Percentiles rank a stretch among this genome's conserved stretches.
phyloP scores from a whole-genome alignment of 73 alveolate species.

The Paramecium bursaria region DNA sequence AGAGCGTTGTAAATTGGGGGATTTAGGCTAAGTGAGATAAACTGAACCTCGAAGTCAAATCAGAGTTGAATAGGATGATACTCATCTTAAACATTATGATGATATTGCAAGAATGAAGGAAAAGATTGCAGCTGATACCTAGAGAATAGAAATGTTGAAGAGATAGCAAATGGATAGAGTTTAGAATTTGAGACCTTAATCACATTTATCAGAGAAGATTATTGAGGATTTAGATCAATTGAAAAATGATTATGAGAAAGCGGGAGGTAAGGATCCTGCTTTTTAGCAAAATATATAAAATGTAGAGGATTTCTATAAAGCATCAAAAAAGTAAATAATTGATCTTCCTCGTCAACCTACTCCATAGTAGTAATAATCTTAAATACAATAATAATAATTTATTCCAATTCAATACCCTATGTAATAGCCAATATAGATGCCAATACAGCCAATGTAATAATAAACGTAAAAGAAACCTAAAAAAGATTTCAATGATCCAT shows the following conservation, averaged over 20 bases:
- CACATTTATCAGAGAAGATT: slow-evolving; percentile 42
- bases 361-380: background rate
- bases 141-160: slow-evolving; percentile 32
- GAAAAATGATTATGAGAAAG: slow-evolving; percentile 56
- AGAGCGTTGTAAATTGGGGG: slow-evolving; percentile 58
- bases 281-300: slow-evolving; percentile 53
- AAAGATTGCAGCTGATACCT: slow-evolving; percentile 43
- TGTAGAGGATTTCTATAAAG: slow-evolving; percentile 61
- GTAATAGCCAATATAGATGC: background rate
- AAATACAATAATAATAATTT: slow-evolving; percentile 29
- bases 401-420: no score
- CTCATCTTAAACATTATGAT: slow-evolving; percentile 9
- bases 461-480: background rate
- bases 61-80: slow-evolving; percentile 2
- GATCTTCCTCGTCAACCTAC: no score
- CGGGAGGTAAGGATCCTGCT: slow-evolving; percentile 70
- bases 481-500: slow-evolving; percentile 65
- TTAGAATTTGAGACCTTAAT: slow-evolving; percentile 57
- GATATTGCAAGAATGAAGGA: slow-evolving; percentile 46
- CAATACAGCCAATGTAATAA: background rate
- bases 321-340: slow-evolving; percentile 32
- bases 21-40: slow-evolving; percentile 55
- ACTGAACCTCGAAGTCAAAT: slow-evolving; percentile 5
- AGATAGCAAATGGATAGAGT: slow-evolving; percentile 52
- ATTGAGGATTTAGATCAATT: slow-evolving; percentile 55